Base-by-base conservation (phyloP, 1,139 yeast genomes). In the Kurtzmaniella natalensis region DNA sequence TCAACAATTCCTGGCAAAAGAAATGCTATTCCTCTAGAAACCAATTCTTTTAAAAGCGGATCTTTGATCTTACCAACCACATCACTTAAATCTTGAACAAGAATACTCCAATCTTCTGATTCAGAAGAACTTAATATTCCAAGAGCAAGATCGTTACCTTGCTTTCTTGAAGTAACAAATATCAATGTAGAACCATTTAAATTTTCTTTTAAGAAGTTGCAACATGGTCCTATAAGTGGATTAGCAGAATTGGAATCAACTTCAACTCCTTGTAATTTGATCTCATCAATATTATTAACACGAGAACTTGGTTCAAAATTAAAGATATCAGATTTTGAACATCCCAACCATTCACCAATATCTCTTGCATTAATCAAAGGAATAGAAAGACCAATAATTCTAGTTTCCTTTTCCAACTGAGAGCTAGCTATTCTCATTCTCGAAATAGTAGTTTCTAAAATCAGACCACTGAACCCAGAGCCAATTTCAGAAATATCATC, bases 291-390 rank as follows among this genome's bases (percentile, higher is more conserved):
- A 2, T 81, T 77, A 29, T 61, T 53, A 17, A 68, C 63, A 37
- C 94, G 64, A 25, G 77, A 80, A 28, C 64, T 61, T 0, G 94
- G 81, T 16, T 78, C 70, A 52, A 83, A 88, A 47, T 87, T 89
- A 59, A 69, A 86, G 4, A 80, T 68, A 30, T 76, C 67, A 25
- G 61, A 66, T 36, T 64, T 67, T 22, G 74, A 64, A 21, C 84
- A 80, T 2, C 94, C 95, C 23, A 92, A 57, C 96, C 97, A 94
- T 39, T 81, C 86, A 1, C 86, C 94, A 42, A 89, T 56, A 44
- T 86, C 96, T 36, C 76, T 69, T 3, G 83, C 86, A 50, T 82
- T 83, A 0, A 94, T 76, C 24, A 89, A 54, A 0, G 95, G 77
- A 2, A 77, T 68, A 1, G 86, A 69, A 11, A 92, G 57, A 0